Evolutionary conservation across 495 filamentous ascomycete genomes (phyloP).

Genomic region (Tuber melanosporum): DNA sequence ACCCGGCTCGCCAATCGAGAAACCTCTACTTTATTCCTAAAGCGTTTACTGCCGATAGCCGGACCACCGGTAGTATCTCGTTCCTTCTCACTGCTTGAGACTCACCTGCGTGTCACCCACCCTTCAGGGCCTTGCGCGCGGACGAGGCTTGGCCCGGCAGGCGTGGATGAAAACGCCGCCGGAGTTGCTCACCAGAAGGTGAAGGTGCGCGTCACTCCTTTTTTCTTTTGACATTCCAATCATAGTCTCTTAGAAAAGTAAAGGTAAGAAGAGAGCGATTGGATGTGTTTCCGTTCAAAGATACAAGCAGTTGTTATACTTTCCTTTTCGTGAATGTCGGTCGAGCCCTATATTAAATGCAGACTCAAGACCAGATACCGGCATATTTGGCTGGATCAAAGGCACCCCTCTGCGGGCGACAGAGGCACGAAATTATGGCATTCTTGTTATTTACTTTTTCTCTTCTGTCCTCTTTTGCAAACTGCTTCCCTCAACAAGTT

Average conservation of each 20-base stretch:
- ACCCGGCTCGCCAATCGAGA: background rate
- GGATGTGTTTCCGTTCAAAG: background rate
- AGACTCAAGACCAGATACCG: background rate
- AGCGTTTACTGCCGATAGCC: slow-evolving; percentile 7
- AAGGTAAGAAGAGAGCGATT: background rate
- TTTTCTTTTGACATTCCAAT: slow-evolving; percentile 1
- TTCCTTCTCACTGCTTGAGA: background rate
- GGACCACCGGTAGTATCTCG: background rate
- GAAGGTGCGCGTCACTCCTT: slow-evolving; percentile 4
- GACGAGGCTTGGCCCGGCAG: background rate
- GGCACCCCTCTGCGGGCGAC: background rate
- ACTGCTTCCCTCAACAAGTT: background rate
- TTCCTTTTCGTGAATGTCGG: background rate
- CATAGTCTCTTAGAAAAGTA: background rate
- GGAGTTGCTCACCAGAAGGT: slow-evolving; percentile 7
- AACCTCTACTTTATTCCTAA: background rate
- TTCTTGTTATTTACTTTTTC: background rate
- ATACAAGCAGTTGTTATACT: background rate
- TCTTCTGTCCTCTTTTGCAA: background rate
- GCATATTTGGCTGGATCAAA: background rate
- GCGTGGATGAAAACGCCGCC: background rate
- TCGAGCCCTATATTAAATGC: background rate
- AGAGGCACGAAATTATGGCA: background rate
- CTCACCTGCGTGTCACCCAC: slow-evolving; percentile 17
- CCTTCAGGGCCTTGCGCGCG: background rate